Conservation (phyloP, 305 asterid genomes). For the Rubia tinctorum region DNA sequence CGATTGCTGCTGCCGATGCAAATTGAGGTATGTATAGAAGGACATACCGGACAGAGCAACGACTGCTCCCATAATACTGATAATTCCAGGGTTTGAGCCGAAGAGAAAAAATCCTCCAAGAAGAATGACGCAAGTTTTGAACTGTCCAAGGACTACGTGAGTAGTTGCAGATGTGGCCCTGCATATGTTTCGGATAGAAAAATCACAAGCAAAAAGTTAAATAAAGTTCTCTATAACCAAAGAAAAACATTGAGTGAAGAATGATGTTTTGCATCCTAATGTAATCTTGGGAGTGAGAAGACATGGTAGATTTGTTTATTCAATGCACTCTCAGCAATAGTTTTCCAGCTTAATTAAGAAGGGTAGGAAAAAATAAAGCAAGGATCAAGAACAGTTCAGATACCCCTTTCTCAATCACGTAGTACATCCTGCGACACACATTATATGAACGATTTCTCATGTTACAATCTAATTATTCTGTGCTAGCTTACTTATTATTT, state of each 20-base stretch:
- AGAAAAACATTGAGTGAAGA: not conserved
- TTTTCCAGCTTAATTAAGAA: not conserved
- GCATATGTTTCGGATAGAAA: constrained; percentile 9
- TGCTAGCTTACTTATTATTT: not conserved
- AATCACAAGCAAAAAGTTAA: not conserved
- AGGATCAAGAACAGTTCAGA: not conserved
- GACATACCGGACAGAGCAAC: constrained; percentile 89
- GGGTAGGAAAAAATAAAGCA: constrained; percentile 2
- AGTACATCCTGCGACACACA: not conserved
- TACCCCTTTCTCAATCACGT: not conserved
- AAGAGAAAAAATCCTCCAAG: constrained; percentile 83
- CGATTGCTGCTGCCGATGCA: constrained; percentile 55
- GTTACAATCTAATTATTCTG: not conserved
- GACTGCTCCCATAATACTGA: constrained; percentile 77
- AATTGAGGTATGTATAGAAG: constrained; percentile 78
- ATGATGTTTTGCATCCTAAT: not conserved
- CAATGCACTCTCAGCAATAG: not conserved
- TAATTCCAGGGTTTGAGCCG: constrained; percentile 86
- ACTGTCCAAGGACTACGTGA: constrained; percentile 95
- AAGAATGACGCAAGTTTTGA: constrained; percentile 90
- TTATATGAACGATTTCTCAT: not conserved
- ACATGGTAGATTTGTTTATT: not conserved
- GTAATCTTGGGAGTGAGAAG: not conserved
- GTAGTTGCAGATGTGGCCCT: constrained; percentile 98
- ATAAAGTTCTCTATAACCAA: too few relatives aligned